These are phyloP conservation scores for Choiromyces venosus DNA, from an alignment of 495 filamentous ascomycete species.

Conservation along the genomic window DNA sequence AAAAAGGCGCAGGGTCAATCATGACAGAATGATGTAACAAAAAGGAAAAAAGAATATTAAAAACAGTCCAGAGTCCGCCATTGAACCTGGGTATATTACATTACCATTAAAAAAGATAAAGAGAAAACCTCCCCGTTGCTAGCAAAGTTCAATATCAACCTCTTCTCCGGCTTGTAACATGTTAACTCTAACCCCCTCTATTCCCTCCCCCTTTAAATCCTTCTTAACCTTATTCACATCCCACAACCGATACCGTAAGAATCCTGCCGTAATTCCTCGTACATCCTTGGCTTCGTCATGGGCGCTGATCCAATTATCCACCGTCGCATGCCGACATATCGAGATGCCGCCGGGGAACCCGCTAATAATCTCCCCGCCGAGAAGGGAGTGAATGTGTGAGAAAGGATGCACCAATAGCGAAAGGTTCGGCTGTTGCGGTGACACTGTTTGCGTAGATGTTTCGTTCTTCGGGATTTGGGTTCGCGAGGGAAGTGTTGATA, in stretches of 20 bases:
- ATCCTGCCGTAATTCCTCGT: slow-evolving; percentile 17
- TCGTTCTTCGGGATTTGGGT: background rate
- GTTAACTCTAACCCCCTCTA: slow-evolving; percentile 2
- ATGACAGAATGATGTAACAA: too few relatives aligned
- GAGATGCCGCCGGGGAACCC: slow-evolving; percentile 24
- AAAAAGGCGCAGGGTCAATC: background rate
- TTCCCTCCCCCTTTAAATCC: slow-evolving; percentile 15
- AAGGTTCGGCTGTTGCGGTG: background rate
- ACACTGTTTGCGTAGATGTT: background rate
- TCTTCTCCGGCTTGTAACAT: background rate
- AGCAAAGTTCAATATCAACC: background rate
- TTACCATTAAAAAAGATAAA: background rate
- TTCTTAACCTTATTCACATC: slow-evolving; percentile 9
- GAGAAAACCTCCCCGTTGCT: background rate
- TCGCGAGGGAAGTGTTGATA: slow-evolving; percentile 13
- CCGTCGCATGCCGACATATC: slow-evolving; percentile 15
- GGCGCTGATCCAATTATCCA: slow-evolving; percentile 17
- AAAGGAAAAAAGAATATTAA: background rate
- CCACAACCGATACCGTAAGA: slow-evolving; percentile 13
- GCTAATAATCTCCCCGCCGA: slow-evolving; percentile 20
- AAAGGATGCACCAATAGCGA: slow-evolving; percentile 24
- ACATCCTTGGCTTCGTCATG: slow-evolving; percentile 25
- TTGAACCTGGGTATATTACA: background rate
- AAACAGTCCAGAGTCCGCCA: background rate
- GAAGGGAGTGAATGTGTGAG: slow-evolving; percentile 14